Base-by-base conservation (phyloP, 1,284 basidiomycete species). In the Sparassis latifolia region DNA sequence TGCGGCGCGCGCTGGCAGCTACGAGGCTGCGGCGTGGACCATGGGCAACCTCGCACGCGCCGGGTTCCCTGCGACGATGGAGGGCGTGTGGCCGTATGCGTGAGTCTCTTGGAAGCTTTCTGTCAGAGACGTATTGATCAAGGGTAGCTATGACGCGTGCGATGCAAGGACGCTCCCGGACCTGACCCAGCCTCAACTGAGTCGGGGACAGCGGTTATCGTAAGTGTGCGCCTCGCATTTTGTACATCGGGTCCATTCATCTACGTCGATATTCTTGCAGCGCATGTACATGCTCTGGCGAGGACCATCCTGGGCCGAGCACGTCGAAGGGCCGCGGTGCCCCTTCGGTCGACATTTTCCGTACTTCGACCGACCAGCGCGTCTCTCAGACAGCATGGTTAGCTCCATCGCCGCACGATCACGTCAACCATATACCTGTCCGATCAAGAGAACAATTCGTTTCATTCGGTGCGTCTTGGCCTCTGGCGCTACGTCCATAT, bases 11-110 rank as follows among this genome's bases (percentile, higher is more conserved):
- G 66, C 69, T 4, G 53, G 53, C 44, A 70, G 69, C 47, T 72
- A 69, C 52, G 69, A 70, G 55, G 84, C 85, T 57, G 82, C 79
- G 70, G 66, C 62, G 65, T 95, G 92, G 92, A 90, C 87, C 4
- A 90, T 97, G 88, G 92, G 92, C 3, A 96, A 96, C 62, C 76
- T 97, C 2, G 92, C 85, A 1, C 72, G 92, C 47, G 83, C 92
- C 0, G 92, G 92, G 2, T 86, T 91, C 64, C 76, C 84, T 27
- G 90, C 86, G 0, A 85, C 88, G 0, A 86, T 86, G 2, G 89
- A 94, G 50, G 92, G 90, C 5, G 74, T 79, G 60, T 89, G 85
- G 85, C 87, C 86, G 2, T 86, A 84, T 62, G 67, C 69, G 64
- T 67, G 52, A 55, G 66, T 61, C 27, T 42, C 10, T 5, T 29